Conservation (phyloP, 2,329 filamentous ascomycete genomes). For the Microdochium nivale region DNA sequence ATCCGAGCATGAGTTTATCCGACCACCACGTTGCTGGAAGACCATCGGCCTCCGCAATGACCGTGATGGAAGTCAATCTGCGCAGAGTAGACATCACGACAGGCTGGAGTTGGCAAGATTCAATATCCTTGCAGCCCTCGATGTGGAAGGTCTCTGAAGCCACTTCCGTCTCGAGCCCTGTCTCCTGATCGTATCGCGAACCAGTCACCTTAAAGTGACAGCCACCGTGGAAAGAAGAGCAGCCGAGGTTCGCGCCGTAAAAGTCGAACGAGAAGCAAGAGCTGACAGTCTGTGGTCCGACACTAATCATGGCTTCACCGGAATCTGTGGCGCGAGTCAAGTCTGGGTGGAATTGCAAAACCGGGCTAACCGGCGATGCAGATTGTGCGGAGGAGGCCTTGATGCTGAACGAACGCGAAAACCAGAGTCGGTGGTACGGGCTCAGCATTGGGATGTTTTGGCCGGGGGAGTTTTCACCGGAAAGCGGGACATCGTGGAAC, state of each 20-base stretch:
- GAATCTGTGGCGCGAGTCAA: slow-evolving; percentile 9
- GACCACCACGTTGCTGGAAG: slow-evolving; percentile 34
- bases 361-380: slow-evolving; percentile 17
- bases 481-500: not conserved
- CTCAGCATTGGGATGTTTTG: slow-evolving; percentile 12
- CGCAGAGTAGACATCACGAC: slow-evolving; percentile 13
- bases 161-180: slow-evolving; percentile 6
- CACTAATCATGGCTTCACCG: slow-evolving; percentile 13
- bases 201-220: slow-evolving; percentile 20
- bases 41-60: slow-evolving; percentile 28
- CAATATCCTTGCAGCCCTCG: slow-evolving; percentile 11
- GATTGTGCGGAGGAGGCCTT: slow-evolving; percentile 9
- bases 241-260: slow-evolving; percentile 15
- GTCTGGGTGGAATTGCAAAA: slow-evolving; percentile 18
- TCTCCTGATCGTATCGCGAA: slow-evolving; percentile 11
- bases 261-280: slow-evolving; percentile 19
- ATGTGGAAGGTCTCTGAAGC: slow-evolving; percentile 10
- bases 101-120: slow-evolving; percentile 12
- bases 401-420: slow-evolving; percentile 15
- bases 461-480: not conserved
- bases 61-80: slow-evolving; percentile 22
- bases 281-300: slow-evolving; percentile 12
- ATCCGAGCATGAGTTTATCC: slow-evolving; percentile 33
- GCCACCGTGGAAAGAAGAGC: slow-evolving; percentile 13
- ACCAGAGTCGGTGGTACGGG: slow-evolving; percentile 21